Evolutionary conservation across 345 rosid genomes (phyloP), one percentile per base, ranked within the genome.

Genomic region (Leavenworthia alabamica): DNA sequence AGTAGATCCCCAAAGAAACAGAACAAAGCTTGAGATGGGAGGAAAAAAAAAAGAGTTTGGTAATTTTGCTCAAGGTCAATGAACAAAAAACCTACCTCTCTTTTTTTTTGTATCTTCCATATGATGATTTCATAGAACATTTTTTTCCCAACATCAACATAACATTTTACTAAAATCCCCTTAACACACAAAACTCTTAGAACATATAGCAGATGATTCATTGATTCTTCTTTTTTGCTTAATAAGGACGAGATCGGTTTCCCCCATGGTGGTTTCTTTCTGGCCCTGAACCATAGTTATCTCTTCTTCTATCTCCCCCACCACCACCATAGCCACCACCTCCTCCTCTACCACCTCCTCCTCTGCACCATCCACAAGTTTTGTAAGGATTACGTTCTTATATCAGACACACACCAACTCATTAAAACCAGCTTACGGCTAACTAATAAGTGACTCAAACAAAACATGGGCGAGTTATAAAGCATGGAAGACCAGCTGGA

Each of bases 221-320:
- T 13, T 32, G 32, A 50, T 35, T 44, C 27, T 17, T 66, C 60
- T 63, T 23, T 60, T 28, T 53, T 67, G 57, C 68, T 83, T 82
- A 90, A 72, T 90, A 94, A 9, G 99, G 99, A 19, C 96, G 92
- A 0, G 95, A 82, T 12, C 97, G 93, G 63, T 87, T 94, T 67
- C 97, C 97, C 53, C 97, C 92, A 72, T 77, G 78, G 55, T 82
- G 62, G 71, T 83, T 84, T 73, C 97, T 86, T 65, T 94, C 93
- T 40, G 97, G 95, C 40, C 99, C 93, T 53, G 95, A 82, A 58
- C 85, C 88, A 62, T 80, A 70, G 56, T 75, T 83, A 59, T 88
- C 90, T 62, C 90, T 84, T 71, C 89, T 86, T 61, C 99, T 82
- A 62, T 83, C 97, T 67, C 96, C 94, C 59, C 95, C 90, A 56